Base-by-base conservation (phyloP, 106 monocot species). In the Narthecium ossifragum region DNA sequence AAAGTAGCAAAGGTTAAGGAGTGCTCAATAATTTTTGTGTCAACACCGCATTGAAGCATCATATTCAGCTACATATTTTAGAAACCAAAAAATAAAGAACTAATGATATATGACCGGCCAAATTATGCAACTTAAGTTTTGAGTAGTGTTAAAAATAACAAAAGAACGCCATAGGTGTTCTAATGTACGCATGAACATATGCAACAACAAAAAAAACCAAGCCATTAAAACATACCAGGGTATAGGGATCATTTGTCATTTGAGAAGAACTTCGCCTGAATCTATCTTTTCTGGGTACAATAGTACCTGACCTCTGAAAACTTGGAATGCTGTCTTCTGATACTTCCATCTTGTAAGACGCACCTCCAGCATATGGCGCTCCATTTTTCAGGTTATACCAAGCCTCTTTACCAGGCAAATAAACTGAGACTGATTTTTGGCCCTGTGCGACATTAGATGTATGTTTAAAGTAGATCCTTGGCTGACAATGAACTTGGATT, bases 241-340 rank as follows among this genome's bases (percentile, higher is more conserved):
- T 99, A 45, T 82, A 99, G 18, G 98, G 98, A 71, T 99, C 98
- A 43, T 85, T 71, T 31, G 64, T 63, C 98, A 91, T 99, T 75
- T 99, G 98, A 25, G 76, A 64, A 24, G 98, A 88, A 63, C 98
- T 99, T 47, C 88, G 68, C 26, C 98, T 79, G 64, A 92, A 87
- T 53, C 98, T 78, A 7, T 99, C 87, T 65, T 77, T 99, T 60
- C 88, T 88, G 2, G 98, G 87, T 64, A 99, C 39, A 43, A 99
- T 99, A 20, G 85, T 79, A 34, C 98, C 98, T 28, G 76, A 84
- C 58, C 65, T 99, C 60, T 99, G 98, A 60, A 99, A 99, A 59
- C 76, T 79, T n/a, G 98, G 98, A 65, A 99, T 88, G 74, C 79
- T 74, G 46, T 99, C 98, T 64, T 88, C 84, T 23, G 34, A 59